phyloP scores from a whole-genome alignment of 768 basidiomycete species.

The Tubosaeta brunneosetosa region DNA sequence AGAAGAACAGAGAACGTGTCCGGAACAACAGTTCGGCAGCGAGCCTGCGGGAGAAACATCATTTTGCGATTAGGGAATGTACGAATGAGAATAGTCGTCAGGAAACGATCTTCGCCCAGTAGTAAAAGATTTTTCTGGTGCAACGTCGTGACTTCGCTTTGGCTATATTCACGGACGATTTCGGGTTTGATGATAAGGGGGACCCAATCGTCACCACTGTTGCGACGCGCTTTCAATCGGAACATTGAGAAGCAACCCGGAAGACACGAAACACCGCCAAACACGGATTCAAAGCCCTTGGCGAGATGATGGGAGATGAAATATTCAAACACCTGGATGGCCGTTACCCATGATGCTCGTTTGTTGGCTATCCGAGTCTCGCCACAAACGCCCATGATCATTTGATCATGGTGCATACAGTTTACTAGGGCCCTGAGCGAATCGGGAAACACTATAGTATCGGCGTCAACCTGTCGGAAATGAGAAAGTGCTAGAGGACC shows the following conservation, averaged over 20 bases:
- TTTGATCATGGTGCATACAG: conserved; percentile 96
- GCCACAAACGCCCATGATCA: conserved; percentile 99
- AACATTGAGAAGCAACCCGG: conserved; percentile 99
- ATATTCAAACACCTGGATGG: conserved; percentile 97
- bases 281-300: conserved; percentile 98
- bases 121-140: conserved; percentile 97
- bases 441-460: conserved; percentile 91
- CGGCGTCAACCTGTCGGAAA: conserved; percentile 82
- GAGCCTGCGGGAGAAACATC: conserved; percentile 97
- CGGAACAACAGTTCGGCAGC: conserved; percentile 92
- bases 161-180: conserved; percentile 96
- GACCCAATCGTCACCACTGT: conserved; percentile 91
- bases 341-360: conserved; percentile 95
- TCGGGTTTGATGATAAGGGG: conserved; percentile 96
- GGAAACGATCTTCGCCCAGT: conserved; percentile 97
- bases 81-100: conserved; percentile 92
- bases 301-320: conserved; percentile 99
- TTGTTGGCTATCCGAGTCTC: conserved; percentile 99
- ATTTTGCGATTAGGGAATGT: conserved; percentile 99
- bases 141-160: conserved; percentile 86
- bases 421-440: conserved; percentile 91
- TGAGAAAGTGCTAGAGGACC: conserved; percentile 6
- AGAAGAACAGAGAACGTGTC: conserved; percentile 91
- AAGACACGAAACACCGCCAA: conserved; percentile 97
- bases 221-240: conserved; percentile 87